A percentile compares a stretch with the other conserved stretches of the same genome.
These are phyloP conservation scores for Aspergillus baeticus DNA, from an alignment of 495 filamentous ascomycete genomes.

Conservation along the genomic window DNA sequence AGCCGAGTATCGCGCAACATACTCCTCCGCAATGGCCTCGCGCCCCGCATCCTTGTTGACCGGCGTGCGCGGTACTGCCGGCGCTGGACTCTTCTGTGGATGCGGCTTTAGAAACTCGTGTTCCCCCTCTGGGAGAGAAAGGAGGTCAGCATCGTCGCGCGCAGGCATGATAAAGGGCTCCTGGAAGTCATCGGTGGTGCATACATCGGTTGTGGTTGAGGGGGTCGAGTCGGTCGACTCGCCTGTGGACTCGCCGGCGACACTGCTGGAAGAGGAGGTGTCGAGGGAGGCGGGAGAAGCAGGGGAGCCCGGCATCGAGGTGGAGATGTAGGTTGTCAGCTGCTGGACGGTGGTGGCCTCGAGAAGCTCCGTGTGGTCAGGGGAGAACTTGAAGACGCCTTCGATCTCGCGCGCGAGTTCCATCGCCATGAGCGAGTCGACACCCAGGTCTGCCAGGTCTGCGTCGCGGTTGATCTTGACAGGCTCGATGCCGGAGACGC, in stretches of 20 bases:
- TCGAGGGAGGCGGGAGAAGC: neutral
- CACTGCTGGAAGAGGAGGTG: neutral
- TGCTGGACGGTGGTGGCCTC: constrained; percentile 20
- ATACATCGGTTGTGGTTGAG: neutral
- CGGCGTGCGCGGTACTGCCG: too few relatives aligned
- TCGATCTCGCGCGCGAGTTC: constrained; percentile 52
- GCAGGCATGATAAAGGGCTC: neutral
- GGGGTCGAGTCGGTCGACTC: neutral
- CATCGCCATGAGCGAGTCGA: constrained; percentile 55
- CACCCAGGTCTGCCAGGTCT: constrained; percentile 46
- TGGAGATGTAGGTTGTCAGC: neutral
- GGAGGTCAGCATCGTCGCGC: neutral
- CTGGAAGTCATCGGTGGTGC: neutral
- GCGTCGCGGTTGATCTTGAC: constrained; percentile 34
- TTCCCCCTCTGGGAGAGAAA: neutral
- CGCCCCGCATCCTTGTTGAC: neutral
- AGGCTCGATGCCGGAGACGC: constrained; percentile 40
- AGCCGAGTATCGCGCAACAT: neutral
- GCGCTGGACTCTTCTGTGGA: too few relatives aligned
- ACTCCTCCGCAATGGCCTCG: neutral
- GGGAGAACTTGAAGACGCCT: constrained; percentile 33
- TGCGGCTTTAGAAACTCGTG: neutral
- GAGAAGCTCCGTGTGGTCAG: constrained; percentile 31
- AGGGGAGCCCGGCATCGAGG: neutral
- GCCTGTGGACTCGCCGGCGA: neutral